phyloP scores from a whole-genome alignment of 129 eudicot species.

The Sambucus nigra region DNA sequence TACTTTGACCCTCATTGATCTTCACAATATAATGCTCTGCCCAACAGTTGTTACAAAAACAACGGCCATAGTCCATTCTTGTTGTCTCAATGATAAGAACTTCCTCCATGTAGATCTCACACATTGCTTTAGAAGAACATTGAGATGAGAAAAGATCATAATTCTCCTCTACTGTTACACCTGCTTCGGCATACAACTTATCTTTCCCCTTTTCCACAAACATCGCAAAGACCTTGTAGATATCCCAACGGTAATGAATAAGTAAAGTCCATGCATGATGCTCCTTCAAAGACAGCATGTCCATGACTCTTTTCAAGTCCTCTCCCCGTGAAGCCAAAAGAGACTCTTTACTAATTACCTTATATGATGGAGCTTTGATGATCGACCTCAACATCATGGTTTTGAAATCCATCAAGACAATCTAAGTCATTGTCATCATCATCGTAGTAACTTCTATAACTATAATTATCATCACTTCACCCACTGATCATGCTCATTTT shows the following conservation, averaged over 20 bases:
- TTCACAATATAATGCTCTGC: constrained; percentile 6
- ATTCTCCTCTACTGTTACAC: constrained; percentile 2
- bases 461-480: no score
- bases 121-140: not conserved
- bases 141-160: not conserved
- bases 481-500: no score
- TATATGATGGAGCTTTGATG: no score
- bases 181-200: not conserved
- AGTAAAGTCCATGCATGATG: constrained; percentile 9
- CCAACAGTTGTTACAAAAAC: constrained; percentile 6
- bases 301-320: constrained; percentile 2
- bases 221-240: not conserved
- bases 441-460: no score
- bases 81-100: not conserved
- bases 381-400: no score
- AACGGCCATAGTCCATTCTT: constrained; percentile 4
- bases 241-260: not conserved
- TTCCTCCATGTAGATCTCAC: constrained; percentile 6
- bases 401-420: no score
- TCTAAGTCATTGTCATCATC: no score
- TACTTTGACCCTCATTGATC: constrained; percentile 5
- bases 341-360: no score
- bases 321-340: no score
- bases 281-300: constrained; percentile 4
- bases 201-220: constrained; percentile 7